Evolutionary conservation across 2,329 filamentous ascomycete species (phyloP), one percentile per base, ranked within the genome.

Genomic region (Lachnellula cervina): DNA sequence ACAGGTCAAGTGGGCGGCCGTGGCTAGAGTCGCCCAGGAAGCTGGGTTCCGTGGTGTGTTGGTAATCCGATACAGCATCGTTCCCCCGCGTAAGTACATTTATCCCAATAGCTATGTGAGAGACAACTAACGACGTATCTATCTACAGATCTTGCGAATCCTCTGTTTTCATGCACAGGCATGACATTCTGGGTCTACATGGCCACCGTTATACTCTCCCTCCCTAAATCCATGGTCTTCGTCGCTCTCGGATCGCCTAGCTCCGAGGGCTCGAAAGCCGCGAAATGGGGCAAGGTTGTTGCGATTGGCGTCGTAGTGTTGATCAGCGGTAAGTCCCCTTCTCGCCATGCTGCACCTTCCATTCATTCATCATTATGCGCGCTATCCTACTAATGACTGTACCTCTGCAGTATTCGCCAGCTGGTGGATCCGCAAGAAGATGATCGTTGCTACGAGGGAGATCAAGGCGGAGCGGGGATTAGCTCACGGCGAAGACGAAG

Each of bases 161-260:
- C 59, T 9, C 56, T 60, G 0, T 60, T 60, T 38, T 44, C 59
- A 16, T 60, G 59, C 32, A 60, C 59, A 13, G 59, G 59, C 6
- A 60, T 60, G 59, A 54, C 49, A 19, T 59, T 60, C 35, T 60
- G 59, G 59, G 23, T 60, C 6, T 60, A 60, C 37, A 60, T 60
- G 59, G 23, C 28, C 9, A 60, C 59, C 7, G 59, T 60, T 4
- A 13, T 60, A 11, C 37, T 60, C 14, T 60, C 59, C 19, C 51
- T 60, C 19, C 59, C 59, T 2, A 60, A 60, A 34, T 49, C 56
- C 25, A 49, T 60, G 34, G 52, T 60, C 1, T 60, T 60, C 42
- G 59, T 60, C 21, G 56, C 51, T 16, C 54, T 60, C 17, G 59
- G 59, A 23, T 47, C 59, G 1, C 59, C 59, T 1, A 51, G 43